Evolutionary conservation across 2,329 filamentous ascomycete species (phyloP), one percentile per base, ranked within the genome.

Genomic region (Exophiala calicioides): DNA sequence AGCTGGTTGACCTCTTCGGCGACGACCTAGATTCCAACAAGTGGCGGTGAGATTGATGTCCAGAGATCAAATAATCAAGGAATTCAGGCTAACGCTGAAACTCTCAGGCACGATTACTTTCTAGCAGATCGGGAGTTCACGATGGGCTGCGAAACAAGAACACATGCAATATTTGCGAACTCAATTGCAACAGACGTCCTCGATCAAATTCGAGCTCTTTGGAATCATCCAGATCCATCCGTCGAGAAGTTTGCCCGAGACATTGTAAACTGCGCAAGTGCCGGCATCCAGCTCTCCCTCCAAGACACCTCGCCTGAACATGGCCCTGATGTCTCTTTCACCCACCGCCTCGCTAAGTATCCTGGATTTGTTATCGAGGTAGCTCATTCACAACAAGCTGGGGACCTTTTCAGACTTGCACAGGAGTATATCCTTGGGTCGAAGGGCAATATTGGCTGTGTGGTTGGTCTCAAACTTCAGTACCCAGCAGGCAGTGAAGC

Each of bases 221-320:
- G n/a, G n/a, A n/a, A n/a, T n/a, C n/a, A n/a, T n/a, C 31, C 9
- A 16, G 7, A 33, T 16, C 31, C 31, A 15, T 16, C 33, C 37
- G 19, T 44, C 24, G 20, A 52, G 5, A 23, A 48, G 20, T 20
- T 43, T 38, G 23, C 48, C 44, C 8, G 44, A 38, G 12, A 52
- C 39, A 1, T 79, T 76, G 1, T 82, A 77, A 12, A 73, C 67
- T 21, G 40, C 30, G 24, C 79, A 79, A 1, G 65, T 61, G 0
- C 72, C 57, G 0, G 69, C 67, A 52, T 75, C 16, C n/a, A 16
- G 30, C 7, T 15, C 12, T n/a, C 31, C 13, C 9, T 8, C 16
- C n/a, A 33, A 33, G 31, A 7, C 20, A 4, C n/a, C 16, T 18
- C 9, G 31, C 31, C n/a, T n/a, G 5, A 33, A 4, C 16, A 33